Conservation (phyloP, 2,329 filamentous ascomycete genomes). For the Lecanicillium sp. region DNA sequence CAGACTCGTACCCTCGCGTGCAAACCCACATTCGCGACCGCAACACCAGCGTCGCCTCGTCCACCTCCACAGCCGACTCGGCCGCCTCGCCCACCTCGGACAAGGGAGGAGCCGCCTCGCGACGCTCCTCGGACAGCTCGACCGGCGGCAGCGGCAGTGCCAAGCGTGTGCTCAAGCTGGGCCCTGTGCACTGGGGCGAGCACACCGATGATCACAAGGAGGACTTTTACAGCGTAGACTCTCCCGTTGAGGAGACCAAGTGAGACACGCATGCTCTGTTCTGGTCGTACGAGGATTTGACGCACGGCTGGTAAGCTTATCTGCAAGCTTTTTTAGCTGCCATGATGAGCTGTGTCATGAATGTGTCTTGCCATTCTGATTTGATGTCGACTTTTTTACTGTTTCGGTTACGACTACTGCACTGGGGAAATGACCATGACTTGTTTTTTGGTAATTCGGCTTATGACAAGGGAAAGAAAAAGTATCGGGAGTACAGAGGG, state of each 20-base stretch:
- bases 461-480: no score
- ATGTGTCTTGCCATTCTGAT: no score
- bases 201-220: slow-evolving; percentile 48
- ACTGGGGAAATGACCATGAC: no score
- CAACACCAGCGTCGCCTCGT: slow-evolving; percentile 12
- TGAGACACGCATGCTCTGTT: not conserved
- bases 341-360: no score
- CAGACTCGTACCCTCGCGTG: slow-evolving; percentile 44
- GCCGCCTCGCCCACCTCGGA: slow-evolving; percentile 16
- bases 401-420: no score
- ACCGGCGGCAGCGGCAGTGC: slow-evolving; percentile 29
- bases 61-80: slow-evolving; percentile 15
- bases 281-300: no score
- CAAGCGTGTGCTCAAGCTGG: slow-evolving; percentile 52
- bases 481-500: no score
- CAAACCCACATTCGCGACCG: slow-evolving; percentile 21
- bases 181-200: slow-evolving; percentile 57
- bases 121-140: slow-evolving; percentile 49
- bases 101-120: slow-evolving; percentile 14
- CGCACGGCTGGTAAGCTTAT: no score
- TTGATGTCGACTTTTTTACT: no score
- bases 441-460: no score
- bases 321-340: no score
- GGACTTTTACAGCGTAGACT: slow-evolving; percentile 45
- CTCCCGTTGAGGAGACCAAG: slow-evolving; percentile 28